Percentiles rank a stretch among this genome's conserved stretches.
These are phyloP conservation scores for Zizania latifolia DNA, from an alignment of 176 grass and related monocot genomes.

Conservation along the genomic window DNA sequence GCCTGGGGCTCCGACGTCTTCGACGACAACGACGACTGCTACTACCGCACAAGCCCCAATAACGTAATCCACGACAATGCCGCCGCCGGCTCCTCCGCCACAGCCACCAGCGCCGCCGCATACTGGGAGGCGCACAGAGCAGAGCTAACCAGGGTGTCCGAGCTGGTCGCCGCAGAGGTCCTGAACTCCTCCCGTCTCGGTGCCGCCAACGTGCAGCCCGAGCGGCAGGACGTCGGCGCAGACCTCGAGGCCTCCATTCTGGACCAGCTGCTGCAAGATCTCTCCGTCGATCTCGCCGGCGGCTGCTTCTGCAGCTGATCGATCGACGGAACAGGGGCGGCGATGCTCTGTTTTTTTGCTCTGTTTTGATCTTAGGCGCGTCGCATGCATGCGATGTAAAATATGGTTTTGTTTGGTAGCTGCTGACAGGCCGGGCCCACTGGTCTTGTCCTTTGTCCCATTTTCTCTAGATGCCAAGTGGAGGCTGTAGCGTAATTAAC, in stretches of 20 bases:
- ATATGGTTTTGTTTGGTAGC: background rate
- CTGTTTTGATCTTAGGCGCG: background rate
- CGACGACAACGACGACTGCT: background rate
- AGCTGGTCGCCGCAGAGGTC: conserved; percentile 37
- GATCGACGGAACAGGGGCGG: background rate
- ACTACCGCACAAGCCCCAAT: conserved; percentile 15
- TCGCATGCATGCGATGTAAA: background rate
- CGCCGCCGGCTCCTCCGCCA: background rate
- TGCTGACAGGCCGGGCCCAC: conserved; percentile 26
- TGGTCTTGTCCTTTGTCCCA: conserved; percentile 12
- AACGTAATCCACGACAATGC: background rate
- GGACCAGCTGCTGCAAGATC: background rate
- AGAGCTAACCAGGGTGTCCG: conserved; percentile 23
- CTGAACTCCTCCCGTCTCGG: background rate
- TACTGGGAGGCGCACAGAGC: conserved; percentile 32
- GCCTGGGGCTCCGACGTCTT: background rate
- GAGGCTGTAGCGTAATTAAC: conserved; percentile 34
- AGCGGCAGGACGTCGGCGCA: conserved; percentile 22
- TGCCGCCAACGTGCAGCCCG: background rate
- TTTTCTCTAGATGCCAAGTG: conserved; percentile 22
- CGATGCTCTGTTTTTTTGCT: conserved; percentile 11
- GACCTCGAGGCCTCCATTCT: conserved; percentile 10
- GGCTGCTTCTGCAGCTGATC: too few relatives aligned
- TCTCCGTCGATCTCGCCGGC: conserved; percentile 16
- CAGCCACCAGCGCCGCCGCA: background rate